Evolutionary conservation across 225 moss, liverwort and hornwort genomes (phyloP).

Genomic region (Pleurozium schreberi): DNA sequence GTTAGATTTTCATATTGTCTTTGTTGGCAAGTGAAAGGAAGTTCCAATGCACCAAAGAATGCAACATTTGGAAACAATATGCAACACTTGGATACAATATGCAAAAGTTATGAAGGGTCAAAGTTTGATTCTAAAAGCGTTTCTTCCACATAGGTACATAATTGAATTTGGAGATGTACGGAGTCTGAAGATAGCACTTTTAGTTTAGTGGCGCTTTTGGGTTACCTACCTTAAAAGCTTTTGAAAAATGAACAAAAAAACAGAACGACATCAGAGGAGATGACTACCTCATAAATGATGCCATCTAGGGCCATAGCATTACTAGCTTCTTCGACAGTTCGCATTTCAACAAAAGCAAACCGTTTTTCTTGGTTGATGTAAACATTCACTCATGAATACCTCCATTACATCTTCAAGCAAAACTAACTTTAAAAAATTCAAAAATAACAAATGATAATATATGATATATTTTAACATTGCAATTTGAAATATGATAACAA

Average conservation of each 20-base stretch:
- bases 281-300: conserved; percentile 71
- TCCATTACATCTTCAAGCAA: neutral
- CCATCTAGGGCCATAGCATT: conserved; percentile 99
- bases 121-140: too few relatives aligned
- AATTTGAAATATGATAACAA: neutral
- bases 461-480: neutral
- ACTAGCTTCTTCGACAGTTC: conserved; percentile 98
- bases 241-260: neutral
- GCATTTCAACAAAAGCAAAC: conserved; percentile 98
- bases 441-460: neutral
- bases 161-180: too few relatives aligned
- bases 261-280: neutral
- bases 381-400: conserved; percentile 67
- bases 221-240: too few relatives aligned
- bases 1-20: too few relatives aligned
- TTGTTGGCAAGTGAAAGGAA: too few relatives aligned
- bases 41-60: too few relatives aligned
- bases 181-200: too few relatives aligned
- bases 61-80: too few relatives aligned
- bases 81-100: too few relatives aligned
- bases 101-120: too few relatives aligned
- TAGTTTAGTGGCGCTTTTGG: too few relatives aligned
- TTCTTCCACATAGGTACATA: too few relatives aligned
- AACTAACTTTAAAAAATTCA: neutral
- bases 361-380: conserved; percentile 98